Base-by-base conservation (phyloP, 163 green algal genomes). In the Scenedesmus sp. region DNA sequence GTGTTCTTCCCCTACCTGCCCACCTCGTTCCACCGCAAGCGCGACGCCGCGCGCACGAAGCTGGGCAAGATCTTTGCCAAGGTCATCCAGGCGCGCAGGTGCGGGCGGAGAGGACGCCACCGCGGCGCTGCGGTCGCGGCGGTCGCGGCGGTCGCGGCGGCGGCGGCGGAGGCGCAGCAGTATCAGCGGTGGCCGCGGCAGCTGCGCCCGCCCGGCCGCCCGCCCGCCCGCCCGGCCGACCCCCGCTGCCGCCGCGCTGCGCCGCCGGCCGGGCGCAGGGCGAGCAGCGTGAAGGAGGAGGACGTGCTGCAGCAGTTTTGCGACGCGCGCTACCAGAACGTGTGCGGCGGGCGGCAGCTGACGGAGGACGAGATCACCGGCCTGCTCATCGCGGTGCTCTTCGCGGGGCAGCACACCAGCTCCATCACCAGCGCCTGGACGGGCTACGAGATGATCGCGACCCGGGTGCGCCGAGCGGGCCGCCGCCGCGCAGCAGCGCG, bases 311-410 rank as follows among this genome's bases (percentile, higher is more conserved):
- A 97, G 87, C 83, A 93, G 53, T 96, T 99, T 84, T 96, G 98
- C 7, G 95, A 99, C 69, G 87, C 90, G 14, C 70, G 77, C n/a
- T 98, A 97, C 77, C 81, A 88, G 64, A 93, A 93, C 57, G 88
- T 94, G 47, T 87, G 93, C 47, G 88, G 87, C 50, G 94, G 94
- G 1, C 88, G 94, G 1, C 62, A 67, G 47, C 81, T 94, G 29
- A 98, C 84, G 10, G 94, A 98, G 63, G 90, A 96, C 26, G 94
- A 99, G 89, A 97, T 99, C 69, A 92, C 92, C 14, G 96, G 96
- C n/a, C 87, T 99, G 86, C 93, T 99, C 20, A 99, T 99, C 63
- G 96, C 96, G 5, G 88, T 92, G n/a, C 89, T 99, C 36, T 99
- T 99, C 84, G 96, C 94, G 13, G 96, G 96, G 17, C 96, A 99